Conservation (phyloP, 75 land plant species). For the Picea glauca region DNA sequence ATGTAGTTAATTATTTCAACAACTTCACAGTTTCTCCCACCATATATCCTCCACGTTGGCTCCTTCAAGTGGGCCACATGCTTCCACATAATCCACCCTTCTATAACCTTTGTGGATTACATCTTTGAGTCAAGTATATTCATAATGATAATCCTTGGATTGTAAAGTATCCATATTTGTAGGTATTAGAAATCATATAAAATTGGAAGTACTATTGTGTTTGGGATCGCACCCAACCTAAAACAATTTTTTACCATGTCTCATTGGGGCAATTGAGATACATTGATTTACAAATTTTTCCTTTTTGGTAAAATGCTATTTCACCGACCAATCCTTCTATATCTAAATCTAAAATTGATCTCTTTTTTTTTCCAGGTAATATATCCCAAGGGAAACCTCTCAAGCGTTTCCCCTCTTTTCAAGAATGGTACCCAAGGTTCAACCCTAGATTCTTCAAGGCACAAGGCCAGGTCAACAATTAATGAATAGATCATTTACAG, state of each 20-base stretch:
- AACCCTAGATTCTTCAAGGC: too few relatives aligned
- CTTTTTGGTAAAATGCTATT: background rate
- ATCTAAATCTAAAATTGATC: too few relatives aligned
- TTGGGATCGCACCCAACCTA: background rate
- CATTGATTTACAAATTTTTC: background rate
- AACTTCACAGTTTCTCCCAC: too few relatives aligned
- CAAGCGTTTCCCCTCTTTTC: too few relatives aligned
- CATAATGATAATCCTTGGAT: background rate
- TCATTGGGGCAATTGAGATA: background rate
- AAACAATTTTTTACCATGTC: background rate
- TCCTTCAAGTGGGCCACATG: background rate
- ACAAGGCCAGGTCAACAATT: too few relatives aligned
- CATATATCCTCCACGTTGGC: background rate
- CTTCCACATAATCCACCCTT: conserved; percentile 7
- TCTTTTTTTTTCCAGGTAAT: too few relatives aligned
- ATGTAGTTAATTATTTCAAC: too few relatives aligned
- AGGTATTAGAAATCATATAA: conserved; percentile 7
- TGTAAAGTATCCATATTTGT: conserved; percentile 6
- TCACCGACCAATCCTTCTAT: too few relatives aligned
- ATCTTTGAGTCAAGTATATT: conserved; percentile 3
- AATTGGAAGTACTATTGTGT: conserved; percentile 3
- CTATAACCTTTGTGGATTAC: conserved; percentile 9
- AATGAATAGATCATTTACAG: too few relatives aligned
- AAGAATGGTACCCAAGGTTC: too few relatives aligned
- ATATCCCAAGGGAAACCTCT: too few relatives aligned